Percentiles rank a stretch among this genome's conserved stretches.
Conservation (phyloP, 2,329 filamentous ascomycete genomes). For the Penicillium paneum region DNA sequence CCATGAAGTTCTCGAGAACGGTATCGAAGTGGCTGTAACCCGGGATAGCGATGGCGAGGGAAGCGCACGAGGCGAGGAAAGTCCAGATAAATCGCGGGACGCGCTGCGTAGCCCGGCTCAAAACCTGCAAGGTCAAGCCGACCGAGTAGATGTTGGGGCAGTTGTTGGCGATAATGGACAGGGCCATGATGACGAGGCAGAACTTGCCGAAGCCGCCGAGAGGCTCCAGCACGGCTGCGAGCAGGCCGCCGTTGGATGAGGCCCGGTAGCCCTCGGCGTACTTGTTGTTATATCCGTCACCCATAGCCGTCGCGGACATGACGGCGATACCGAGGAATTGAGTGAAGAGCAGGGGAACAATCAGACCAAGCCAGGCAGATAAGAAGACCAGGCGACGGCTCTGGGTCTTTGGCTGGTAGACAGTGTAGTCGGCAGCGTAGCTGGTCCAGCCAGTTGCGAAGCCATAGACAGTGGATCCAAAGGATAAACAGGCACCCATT, state of each 20-base stretch:
- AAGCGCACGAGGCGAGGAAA: constrained; percentile 58
- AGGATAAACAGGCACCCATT: constrained; percentile 61
- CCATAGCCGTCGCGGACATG: constrained; percentile 58
- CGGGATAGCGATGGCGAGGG: constrained; percentile 67
- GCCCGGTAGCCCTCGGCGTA: constrained; percentile 56
- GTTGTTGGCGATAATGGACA: constrained; percentile 68
- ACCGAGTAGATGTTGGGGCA: constrained; percentile 71
- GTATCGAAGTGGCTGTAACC: constrained; percentile 63
- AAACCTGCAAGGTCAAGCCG: constrained; percentile 63
- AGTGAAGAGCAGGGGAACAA: constrained; percentile 69
- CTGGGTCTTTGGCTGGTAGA: constrained; percentile 67
- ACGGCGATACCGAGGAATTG: constrained; percentile 70
- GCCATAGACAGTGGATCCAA: constrained; percentile 64
- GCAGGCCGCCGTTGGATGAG: constrained; percentile 63
- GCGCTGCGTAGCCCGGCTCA: constrained; percentile 56
- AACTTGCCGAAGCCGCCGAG: constrained; percentile 69
- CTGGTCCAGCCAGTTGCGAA: constrained; percentile 71
- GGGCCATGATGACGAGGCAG: constrained; percentile 64
- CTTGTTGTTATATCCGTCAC: constrained; percentile 51
- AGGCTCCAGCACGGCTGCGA: constrained; percentile 62
- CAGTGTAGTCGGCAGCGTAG: constrained; percentile 74
- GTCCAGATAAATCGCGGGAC: constrained; percentile 69
- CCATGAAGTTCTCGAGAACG: constrained; percentile 69
- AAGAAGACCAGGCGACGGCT: constrained; percentile 63
- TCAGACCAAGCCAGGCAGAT: constrained; percentile 66